Evolutionary conservation across 441 rosid genomes (phyloP).

Genomic region (Gossypium lobatum): DNA sequence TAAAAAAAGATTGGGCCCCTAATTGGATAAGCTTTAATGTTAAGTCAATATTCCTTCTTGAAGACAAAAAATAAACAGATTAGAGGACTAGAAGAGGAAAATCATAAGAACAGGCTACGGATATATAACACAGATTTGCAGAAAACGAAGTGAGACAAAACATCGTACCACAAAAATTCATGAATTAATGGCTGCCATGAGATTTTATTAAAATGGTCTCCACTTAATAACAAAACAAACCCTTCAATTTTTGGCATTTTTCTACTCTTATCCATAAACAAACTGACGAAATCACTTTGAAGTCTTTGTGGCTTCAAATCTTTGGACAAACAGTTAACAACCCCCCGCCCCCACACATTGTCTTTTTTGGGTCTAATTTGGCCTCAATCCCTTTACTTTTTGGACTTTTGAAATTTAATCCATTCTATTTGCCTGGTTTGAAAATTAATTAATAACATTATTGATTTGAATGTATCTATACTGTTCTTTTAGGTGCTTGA

Average conservation of each 20-base stretch:
- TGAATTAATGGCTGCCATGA: slow-evolving; percentile 27
- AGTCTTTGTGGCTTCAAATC: slow-evolving; percentile 20
- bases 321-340: background rate
- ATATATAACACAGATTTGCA: background rate
- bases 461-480: too few relatives aligned
- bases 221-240: slow-evolving; percentile 17
- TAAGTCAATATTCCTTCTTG: too few relatives aligned
- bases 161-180: slow-evolving; percentile 24
- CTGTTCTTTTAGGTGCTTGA: too few relatives aligned
- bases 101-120: slow-evolving; percentile 12
- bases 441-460: too few relatives aligned
- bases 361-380: background rate
- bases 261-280: slow-evolving; percentile 25
- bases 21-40: too few relatives aligned
- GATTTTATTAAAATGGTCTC: slow-evolving; percentile 1
- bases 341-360: background rate
- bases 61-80: too few relatives aligned
- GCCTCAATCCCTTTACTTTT: too few relatives aligned
- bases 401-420: too few relatives aligned
- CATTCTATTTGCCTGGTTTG: too few relatives aligned
- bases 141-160: slow-evolving; percentile 16
- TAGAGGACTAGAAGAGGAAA: background rate
- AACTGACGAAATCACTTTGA: background rate
- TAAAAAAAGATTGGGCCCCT: too few relatives aligned
- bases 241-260: slow-evolving; percentile 16